These are phyloP conservation scores for Tilletia indica DNA, from an alignment of 1,284 basidiomycete genomes.

Conservation along the genomic window DNA sequence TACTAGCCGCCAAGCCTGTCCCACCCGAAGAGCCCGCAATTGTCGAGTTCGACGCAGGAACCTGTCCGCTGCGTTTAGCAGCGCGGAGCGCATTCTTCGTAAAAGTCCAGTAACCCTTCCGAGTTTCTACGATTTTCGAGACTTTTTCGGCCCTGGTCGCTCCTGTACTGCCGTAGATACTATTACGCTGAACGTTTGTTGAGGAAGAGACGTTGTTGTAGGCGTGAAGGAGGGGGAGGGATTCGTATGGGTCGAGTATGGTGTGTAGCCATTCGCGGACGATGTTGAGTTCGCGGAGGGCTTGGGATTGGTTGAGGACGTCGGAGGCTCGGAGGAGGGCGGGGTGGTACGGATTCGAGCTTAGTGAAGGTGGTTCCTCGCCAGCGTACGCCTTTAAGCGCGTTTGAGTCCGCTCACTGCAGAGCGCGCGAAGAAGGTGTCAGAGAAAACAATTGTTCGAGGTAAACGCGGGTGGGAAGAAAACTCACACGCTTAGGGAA, in stretches of 20 bases:
- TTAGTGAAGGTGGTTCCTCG: background rate
- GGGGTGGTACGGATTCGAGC: conserved; percentile 44
- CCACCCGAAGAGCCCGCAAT: background rate
- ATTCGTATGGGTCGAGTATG: conserved; percentile 12
- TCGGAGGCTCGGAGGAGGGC: conserved; percentile 48
- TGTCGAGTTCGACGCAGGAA: conserved; percentile 10
- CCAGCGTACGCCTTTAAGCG: background rate
- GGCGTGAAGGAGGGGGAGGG: background rate
- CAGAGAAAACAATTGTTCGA: no score
- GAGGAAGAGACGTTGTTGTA: background rate
- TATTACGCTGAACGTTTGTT: background rate
- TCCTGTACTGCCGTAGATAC: background rate
- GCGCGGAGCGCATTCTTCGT: conserved; percentile 50
- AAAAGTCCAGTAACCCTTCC: conserved; percentile 53
- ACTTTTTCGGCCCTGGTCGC: background rate
- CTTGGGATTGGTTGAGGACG: conserved; percentile 38
- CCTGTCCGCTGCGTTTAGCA: conserved; percentile 34
- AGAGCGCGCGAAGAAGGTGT: no score
- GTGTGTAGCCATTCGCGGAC: conserved; percentile 49
- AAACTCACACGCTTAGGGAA: conserved; percentile 30
- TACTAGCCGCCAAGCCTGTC: background rate
- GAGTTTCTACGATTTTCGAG: conserved; percentile 45
- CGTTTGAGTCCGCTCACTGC: conserved; percentile 6
- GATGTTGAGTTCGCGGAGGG: conserved; percentile 47
- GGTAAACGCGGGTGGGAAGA: no score